These are phyloP conservation scores for Hypoxylon cercidicola DNA, from an alignment of 495 filamentous ascomycete species.

Conservation along the genomic window DNA sequence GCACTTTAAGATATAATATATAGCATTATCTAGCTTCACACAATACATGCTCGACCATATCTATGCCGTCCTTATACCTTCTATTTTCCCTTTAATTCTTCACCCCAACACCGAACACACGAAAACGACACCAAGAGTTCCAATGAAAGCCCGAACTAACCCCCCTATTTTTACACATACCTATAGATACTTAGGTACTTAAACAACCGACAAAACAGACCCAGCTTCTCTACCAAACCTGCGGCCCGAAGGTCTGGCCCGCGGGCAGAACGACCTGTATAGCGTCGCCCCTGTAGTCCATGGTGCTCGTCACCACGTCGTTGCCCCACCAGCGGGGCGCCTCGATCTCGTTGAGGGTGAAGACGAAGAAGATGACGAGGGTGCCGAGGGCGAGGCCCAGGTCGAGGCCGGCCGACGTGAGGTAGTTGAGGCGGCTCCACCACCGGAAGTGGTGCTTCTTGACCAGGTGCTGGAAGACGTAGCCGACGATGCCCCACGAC, in stretches of 20 bases:
- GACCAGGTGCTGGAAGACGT: conserved; percentile 71
- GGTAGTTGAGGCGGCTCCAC: conserved; percentile 75
- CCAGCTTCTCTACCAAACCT: conserved; percentile 48
- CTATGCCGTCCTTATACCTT: no score
- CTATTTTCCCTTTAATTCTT: no score
- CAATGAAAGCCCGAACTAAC: neutral
- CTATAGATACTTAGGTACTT: no score
- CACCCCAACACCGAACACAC: no score
- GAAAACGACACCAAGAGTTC: no score
- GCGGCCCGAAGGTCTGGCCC: conserved; percentile 71
- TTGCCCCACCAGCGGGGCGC: conserved; percentile 68
- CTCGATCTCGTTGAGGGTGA: conserved; percentile 59
- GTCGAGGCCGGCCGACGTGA: conserved; percentile 69
- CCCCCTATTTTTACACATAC: no score
- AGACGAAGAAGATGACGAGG: conserved; percentile 70
- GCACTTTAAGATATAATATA: neutral
- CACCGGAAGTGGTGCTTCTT: conserved; percentile 67
- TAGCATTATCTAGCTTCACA: neutral
- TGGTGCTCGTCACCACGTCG: conserved; percentile 56
- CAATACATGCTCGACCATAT: no score
- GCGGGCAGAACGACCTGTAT: conserved; percentile 56
- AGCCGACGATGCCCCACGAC: conserved; percentile 73
- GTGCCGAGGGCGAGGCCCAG: conserved; percentile 71
- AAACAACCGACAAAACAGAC: no score
- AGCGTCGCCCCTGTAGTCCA: conserved; percentile 65